These are phyloP conservation scores for Epithele typhae DNA, from an alignment of 768 basidiomycete species.

Conservation along the genomic window DNA sequence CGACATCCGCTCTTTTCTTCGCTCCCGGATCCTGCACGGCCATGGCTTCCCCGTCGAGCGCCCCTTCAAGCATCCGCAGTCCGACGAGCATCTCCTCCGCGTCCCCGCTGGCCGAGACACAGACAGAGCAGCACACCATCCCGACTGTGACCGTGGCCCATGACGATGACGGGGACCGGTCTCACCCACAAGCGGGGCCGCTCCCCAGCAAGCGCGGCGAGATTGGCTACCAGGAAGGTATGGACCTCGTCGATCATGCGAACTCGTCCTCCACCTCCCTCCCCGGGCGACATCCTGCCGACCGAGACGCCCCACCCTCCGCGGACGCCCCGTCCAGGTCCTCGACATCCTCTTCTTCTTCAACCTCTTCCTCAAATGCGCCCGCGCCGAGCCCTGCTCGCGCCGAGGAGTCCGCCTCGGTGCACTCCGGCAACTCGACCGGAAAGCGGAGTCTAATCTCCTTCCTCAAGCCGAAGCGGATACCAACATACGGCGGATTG, in stretches of 20 bases:
- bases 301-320: constrained; percentile 30
- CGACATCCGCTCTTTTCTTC: constrained; percentile 11
- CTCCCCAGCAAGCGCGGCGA: constrained; percentile 63
- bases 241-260: constrained; percentile 22
- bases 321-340: constrained; percentile 14
- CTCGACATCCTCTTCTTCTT: too few relatives aligned
- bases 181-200: constrained; percentile 46
- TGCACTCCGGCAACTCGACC: constrained; percentile 12
- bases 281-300: constrained; percentile 50
- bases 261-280: constrained; percentile 20
- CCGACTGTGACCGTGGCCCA: neutral
- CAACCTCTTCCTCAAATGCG: constrained; percentile 12
- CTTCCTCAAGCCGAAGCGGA: constrained; percentile 37
- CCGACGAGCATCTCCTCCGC: constrained; percentile 9
- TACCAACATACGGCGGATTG: constrained; percentile 39
- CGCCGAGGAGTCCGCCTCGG: constrained; percentile 6
- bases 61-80: too few relatives aligned
- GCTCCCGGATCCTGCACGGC: too few relatives aligned
- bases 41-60: constrained; percentile 15
- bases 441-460: constrained; percentile 32
- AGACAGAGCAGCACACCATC: neutral
- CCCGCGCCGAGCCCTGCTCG: constrained; percentile 8
- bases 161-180: neutral
- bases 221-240: constrained; percentile 52
- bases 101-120: constrained; percentile 15